phyloP scores from a whole-genome alignment of 768 basidiomycete species.

The Lactifluus piperatus region DNA sequence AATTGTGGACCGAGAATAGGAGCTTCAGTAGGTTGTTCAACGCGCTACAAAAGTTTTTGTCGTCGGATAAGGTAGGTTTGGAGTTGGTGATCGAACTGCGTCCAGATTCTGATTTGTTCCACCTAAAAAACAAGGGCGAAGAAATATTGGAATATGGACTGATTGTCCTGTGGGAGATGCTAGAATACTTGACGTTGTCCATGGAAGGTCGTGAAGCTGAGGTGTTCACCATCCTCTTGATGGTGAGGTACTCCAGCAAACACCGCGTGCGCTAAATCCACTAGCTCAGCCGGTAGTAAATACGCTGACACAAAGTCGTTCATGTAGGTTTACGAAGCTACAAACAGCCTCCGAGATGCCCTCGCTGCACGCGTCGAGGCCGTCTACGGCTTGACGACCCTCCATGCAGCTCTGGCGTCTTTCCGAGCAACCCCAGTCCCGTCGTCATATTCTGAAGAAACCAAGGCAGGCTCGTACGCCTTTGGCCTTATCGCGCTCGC shows the following conservation, averaged over 20 bases:
- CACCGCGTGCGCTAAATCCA: slow-evolving; percentile 45
- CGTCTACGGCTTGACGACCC: slow-evolving; percentile 76
- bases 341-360: slow-evolving; percentile 70
- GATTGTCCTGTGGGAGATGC: slow-evolving; percentile 75
- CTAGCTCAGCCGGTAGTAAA: background rate
- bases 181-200: slow-evolving; percentile 62
- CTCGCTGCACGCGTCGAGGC: slow-evolving; percentile 67
- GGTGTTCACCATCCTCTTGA: slow-evolving; percentile 61
- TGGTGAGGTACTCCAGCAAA: slow-evolving; percentile 63
- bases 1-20: slow-evolving; percentile 67
- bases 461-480: slow-evolving; percentile 61
- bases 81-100: background rate
- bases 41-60: slow-evolving; percentile 54
- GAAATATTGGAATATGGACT: slow-evolving; percentile 69
- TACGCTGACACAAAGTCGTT: background rate
- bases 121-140: slow-evolving; percentile 42
- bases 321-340: slow-evolving; percentile 69
- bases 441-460: slow-evolving; percentile 35
- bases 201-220: slow-evolving; percentile 77
- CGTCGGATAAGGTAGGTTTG: slow-evolving; percentile 48
- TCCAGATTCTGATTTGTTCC: slow-evolving; percentile 12
- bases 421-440: slow-evolving; percentile 51
- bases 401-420: slow-evolving; percentile 61
- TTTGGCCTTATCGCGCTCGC: slow-evolving; percentile 80
- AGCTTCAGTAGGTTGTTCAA: slow-evolving; percentile 63